Percentiles rank a stretch among this genome's conserved stretches.
Conservation (phyloP, 768 basidiomycete species). For the Termitomyces sp. region DNA sequence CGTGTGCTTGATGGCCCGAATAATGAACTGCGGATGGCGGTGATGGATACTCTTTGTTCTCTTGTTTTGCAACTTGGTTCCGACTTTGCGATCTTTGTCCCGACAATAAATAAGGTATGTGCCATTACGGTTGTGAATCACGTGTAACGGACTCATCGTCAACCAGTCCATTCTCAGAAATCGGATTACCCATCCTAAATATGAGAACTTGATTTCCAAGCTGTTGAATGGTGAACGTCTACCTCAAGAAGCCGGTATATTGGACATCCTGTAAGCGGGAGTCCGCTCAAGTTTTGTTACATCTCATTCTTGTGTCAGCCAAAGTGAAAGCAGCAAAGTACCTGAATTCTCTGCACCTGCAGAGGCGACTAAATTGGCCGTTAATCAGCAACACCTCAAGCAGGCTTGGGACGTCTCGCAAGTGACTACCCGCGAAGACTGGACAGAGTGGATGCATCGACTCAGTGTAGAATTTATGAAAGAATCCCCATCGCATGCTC, state of each 20-base stretch:
- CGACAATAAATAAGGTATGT: slow-evolving; percentile 90
- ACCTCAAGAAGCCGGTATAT: slow-evolving; percentile 73
- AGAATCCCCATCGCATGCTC: slow-evolving; percentile 96
- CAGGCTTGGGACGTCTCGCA: slow-evolving; percentile 91
- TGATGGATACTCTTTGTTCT: slow-evolving; percentile 92
- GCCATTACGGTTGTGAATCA: not conserved
- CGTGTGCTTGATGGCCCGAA: slow-evolving; percentile 71
- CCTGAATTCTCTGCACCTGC: slow-evolving; percentile 79
- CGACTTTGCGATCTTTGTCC: slow-evolving; percentile 96
- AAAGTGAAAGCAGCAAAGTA: slow-evolving; percentile 54
- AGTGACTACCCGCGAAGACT: slow-evolving; percentile 76
- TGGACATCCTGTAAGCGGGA: slow-evolving; percentile 56
- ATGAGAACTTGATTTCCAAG: slow-evolving; percentile 85
- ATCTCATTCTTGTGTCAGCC: slow-evolving; percentile 21
- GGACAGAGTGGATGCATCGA: slow-evolving; percentile 93
- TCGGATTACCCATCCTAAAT: slow-evolving; percentile 73
- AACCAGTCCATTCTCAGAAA: slow-evolving; percentile 68
- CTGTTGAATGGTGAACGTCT: slow-evolving; percentile 88
- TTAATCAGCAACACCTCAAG: slow-evolving; percentile 96
- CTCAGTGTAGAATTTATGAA: slow-evolving; percentile 96
- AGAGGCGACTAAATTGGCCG: slow-evolving; percentile 83
- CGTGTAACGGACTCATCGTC: slow-evolving; percentile 1
- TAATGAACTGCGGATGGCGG: slow-evolving; percentile 77
- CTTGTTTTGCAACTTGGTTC: slow-evolving; percentile 90
- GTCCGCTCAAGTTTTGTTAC: not conserved